Evolutionary conservation across 2,329 filamentous ascomycete genomes (phyloP), one percentile per base, ranked within the genome.

Genomic region (Colletotrichum lini): DNA sequence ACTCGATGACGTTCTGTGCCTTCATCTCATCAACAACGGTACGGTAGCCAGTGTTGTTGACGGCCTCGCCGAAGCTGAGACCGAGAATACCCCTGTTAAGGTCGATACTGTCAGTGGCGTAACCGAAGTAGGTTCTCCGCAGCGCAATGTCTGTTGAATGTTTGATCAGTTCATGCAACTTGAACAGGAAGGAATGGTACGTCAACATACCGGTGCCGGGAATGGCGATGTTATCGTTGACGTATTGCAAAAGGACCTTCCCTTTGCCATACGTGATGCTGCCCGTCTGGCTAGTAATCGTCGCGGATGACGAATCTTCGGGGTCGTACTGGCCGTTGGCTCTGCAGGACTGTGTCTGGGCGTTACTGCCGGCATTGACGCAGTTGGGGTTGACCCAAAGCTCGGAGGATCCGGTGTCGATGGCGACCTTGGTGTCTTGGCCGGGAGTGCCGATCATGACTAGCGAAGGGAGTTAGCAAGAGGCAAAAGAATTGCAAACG

Each of bases 351-450:
- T 78, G 65, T 2, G 76, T 73, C 50, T 84, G 79, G 0, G 75
- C 73, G 7, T 77, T 72, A 10, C 78, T 78, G 12, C 78, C 80
- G 0, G 85, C 80, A 3, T 79, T 80, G 2, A 75, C 63, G 75
- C 87, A 89, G 61, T 83, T 79, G 2, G 87, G 86, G 71, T 89
- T 87, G 47, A 88, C 84, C 87, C 87, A 89, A 8, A 89, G 82
- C 75, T 88, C 86, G 71, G 84, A 85, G 6, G 87, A 89, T 13
- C 87, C 87, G 0, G 85, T 87, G 70, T 87, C 85, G 67, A 87
- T 79, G 49, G 87, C 80, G 42, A 87, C 84, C 26, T 83, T 82
- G 45, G 87, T 78, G 10, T 74, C 78, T 73, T 87, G 85, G 0
- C 79, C 77, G 4, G 83, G 81, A 2, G 78, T 81, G 35, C 85